Evolutionary conservation across 805 yeast species (phyloP).

Genomic region (Myxozyma neotropica): DNA sequence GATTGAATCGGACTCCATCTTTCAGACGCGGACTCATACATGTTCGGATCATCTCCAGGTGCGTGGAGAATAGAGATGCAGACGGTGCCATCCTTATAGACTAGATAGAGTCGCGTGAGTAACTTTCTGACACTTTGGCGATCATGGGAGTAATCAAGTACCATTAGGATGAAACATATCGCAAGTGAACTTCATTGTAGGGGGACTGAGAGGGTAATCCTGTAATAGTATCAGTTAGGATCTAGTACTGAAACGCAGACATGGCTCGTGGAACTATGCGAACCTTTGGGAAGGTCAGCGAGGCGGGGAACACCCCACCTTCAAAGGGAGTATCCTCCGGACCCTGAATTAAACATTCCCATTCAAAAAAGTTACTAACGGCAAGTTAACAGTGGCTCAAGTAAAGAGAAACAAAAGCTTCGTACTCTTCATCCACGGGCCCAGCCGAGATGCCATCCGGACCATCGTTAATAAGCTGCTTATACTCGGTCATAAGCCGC

Average conservation of each 20-base stretch:
- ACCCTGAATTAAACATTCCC: slow-evolving; percentile 86
- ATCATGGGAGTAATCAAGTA: slow-evolving; percentile 19
- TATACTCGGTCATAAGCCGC: slow-evolving; percentile 83
- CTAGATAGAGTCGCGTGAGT: slow-evolving; percentile 27
- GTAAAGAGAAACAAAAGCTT: not conserved
- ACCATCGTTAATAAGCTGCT: slow-evolving; percentile 79
- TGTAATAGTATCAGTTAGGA: no score
- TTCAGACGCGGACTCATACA: slow-evolving; percentile 93
- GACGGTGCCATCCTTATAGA: slow-evolving; percentile 91
- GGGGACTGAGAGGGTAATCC: slow-evolving; percentile 85
- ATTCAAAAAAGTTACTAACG: slow-evolving; percentile 56
- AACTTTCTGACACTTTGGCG: no score
- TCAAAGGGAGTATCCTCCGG: slow-evolving; percentile 84
- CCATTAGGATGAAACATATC: slow-evolving; percentile 88
- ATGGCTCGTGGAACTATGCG: no score
- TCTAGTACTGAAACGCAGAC: no score
- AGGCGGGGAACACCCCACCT: slow-evolving; percentile 84
- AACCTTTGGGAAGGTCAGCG: slow-evolving; percentile 61
- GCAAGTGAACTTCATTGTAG: slow-evolving; percentile 72
- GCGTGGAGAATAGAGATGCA: slow-evolving; percentile 94
- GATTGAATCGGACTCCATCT: slow-evolving; percentile 98
- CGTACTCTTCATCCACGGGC: slow-evolving; percentile 67
- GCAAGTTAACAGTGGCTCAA: not conserved
- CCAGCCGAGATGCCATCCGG: slow-evolving; percentile 97
- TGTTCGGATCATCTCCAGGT: slow-evolving; percentile 96